phyloP scores from a whole-genome alignment of 139 green algal genomes.

The Volvox africanus region DNA sequence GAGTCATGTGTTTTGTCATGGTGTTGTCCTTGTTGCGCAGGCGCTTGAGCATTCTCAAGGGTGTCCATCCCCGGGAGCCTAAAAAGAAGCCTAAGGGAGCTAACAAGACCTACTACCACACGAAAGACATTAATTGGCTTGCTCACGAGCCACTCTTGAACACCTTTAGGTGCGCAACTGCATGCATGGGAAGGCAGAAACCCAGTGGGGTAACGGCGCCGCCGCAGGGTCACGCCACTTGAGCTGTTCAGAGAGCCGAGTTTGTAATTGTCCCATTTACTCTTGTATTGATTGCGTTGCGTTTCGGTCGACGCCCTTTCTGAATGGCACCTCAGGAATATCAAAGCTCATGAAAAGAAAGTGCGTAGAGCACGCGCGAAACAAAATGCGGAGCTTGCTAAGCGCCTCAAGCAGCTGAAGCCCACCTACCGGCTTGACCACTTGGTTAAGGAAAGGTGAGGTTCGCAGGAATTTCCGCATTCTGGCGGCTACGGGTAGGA shows the following conservation, averaged over 20 bases:
- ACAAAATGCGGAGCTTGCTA: conserved; percentile 77
- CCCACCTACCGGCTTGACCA: conserved; percentile 93
- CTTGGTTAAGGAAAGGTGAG: conserved; percentile 92
- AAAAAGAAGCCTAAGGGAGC: conserved; percentile 95
- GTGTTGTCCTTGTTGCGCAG: conserved; percentile 59
- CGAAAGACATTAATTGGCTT: conserved; percentile 98
- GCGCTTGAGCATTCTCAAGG: conserved; percentile 98
- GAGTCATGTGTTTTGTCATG: not conserved
- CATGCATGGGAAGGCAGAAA: too few species aligned
- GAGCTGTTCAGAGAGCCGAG: too few species aligned
- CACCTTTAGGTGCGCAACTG: conserved; percentile 78
- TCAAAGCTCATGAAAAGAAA: conserved; percentile 78
- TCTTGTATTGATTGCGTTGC: too few species aligned
- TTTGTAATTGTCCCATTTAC: too few species aligned
- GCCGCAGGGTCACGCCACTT: too few species aligned
- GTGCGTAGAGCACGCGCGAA: conserved; percentile 89
- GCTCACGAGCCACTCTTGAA: conserved; percentile 95
- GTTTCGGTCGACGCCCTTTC: not conserved
- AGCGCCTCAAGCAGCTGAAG: conserved; percentile 70
- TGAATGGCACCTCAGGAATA: conserved; percentile 47
- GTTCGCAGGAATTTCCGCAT: too few species aligned
- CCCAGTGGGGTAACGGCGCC: too few species aligned
- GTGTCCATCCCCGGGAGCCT: conserved; percentile 97
- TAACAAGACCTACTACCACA: conserved; percentile 99
- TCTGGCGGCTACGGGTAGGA: too few species aligned